Conservation (phyloP, 345 rosid genomes). For the Citrus sp. region DNA sequence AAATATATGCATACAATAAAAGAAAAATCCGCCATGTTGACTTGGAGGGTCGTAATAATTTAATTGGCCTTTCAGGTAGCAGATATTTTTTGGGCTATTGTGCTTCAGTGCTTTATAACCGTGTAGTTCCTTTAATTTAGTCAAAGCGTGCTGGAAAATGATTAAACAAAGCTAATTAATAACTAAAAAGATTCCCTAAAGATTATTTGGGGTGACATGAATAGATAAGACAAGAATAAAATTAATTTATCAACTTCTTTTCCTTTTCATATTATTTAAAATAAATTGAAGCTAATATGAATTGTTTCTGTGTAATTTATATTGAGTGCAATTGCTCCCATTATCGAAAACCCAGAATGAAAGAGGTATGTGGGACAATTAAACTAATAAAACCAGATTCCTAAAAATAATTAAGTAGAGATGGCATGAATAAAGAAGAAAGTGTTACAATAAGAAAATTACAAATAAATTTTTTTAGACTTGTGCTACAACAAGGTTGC, state of each 20-base stretch:
- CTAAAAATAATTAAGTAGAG: background rate
- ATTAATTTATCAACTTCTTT: background rate
- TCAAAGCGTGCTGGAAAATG: too few species aligned
- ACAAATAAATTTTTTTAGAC: background rate
- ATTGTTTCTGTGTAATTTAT: background rate
- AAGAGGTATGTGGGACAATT: slow-evolving; percentile 19
- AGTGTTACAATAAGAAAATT: too few species aligned
- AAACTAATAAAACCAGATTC: slow-evolving; percentile 5
- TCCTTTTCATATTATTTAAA: too few species aligned
- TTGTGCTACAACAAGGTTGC: background rate
- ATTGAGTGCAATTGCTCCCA: background rate
- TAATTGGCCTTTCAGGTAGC: background rate
- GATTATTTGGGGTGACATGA: background rate
- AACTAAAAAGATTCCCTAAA: background rate
- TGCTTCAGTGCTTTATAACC: too few species aligned
- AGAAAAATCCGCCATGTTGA: background rate
- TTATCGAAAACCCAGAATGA: background rate
- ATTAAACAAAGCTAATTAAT: background rate
- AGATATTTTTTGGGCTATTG: background rate
- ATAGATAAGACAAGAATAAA: background rate
- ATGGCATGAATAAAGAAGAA: background rate
- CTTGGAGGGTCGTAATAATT: background rate
- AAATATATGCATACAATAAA: too few species aligned
- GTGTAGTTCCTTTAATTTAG: too few species aligned
- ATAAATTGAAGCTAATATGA: too few species aligned